Conservation (phyloP, 805 yeast genomes). For the Clavispora asparagi region DNA sequence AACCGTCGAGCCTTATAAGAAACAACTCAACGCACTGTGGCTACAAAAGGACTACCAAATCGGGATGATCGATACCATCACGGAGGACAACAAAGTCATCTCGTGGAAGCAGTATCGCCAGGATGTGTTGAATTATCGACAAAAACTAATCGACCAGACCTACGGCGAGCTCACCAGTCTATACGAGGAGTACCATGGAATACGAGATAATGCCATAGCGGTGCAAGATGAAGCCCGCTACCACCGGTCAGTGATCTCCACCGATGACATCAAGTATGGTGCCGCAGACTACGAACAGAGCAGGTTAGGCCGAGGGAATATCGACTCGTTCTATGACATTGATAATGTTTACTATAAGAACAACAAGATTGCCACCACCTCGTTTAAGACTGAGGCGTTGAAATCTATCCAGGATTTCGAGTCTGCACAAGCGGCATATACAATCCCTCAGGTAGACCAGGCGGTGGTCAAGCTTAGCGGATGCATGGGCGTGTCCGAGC, state of each 20-base stretch:
- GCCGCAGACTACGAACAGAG: constrained; percentile 6
- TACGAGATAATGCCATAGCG: constrained; percentile 13
- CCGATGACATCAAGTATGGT: constrained; percentile 11
- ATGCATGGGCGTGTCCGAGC: constrained; percentile 10
- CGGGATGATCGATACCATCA: constrained; percentile 15
- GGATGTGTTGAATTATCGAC: constrained; percentile 20
- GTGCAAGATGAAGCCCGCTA: constrained; percentile 14
- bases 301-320: constrained; percentile 8
- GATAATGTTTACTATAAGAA: constrained; percentile 21
- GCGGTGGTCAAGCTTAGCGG: constrained; percentile 10
- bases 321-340: constrained; percentile 18
- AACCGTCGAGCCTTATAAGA: constrained; percentile 17
- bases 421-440: constrained; percentile 4
- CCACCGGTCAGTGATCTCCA: constrained; percentile 22
- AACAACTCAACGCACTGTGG: constrained; percentile 19
- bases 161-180: constrained; percentile 23
- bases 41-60: constrained; percentile 29
- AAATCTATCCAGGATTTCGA: constrained; percentile 2
- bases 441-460: constrained; percentile 12
- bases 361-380: constrained; percentile 29
- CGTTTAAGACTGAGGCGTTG: constrained; percentile 17
- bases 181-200: constrained; percentile 24
- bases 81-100: constrained; percentile 20
- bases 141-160: constrained; percentile 22
- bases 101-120: constrained; percentile 33